Conservation (phyloP, 192 early-diverging fungal species). For the Blastocladiella britannica region DNA sequence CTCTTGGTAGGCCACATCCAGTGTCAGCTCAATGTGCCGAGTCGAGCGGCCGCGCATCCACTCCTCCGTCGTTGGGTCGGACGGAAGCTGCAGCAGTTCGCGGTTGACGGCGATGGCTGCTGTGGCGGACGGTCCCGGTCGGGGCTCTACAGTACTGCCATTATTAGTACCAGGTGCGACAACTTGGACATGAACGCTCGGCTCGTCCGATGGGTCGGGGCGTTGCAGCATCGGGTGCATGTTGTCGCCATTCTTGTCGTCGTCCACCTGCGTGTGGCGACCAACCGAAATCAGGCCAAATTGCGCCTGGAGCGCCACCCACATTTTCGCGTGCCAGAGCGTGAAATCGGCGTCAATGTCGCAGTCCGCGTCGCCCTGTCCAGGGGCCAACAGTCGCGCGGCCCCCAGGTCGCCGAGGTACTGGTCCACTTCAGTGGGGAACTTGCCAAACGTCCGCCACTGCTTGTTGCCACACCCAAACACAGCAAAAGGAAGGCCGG, state of each 20-base stretch:
- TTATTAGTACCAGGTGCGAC: too few relatives aligned
- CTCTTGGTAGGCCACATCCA: neutral
- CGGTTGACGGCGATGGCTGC: neutral
- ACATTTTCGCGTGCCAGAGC: neutral
- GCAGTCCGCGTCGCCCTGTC: constrained; percentile 21
- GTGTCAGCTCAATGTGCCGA: neutral
- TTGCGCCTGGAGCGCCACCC: neutral
- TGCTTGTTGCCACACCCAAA: constrained; percentile 42
- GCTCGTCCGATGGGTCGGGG: neutral
- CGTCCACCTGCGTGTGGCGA: neutral
- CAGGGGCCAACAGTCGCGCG: constrained; percentile 14
- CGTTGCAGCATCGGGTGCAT: neutral
- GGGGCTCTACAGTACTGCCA: too few relatives aligned
- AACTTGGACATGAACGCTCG: too few relatives aligned
- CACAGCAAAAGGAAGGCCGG: constrained; percentile 22
- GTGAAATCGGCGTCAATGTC: constrained; percentile 6
- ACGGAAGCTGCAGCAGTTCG: neutral
- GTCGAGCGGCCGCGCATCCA: neutral
- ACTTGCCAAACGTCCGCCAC: constrained; percentile 33
- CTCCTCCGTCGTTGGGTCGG: neutral
- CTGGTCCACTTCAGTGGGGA: constrained; percentile 21
- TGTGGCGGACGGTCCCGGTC: neutral
- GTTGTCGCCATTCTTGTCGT: neutral
- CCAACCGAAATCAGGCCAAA: neutral
- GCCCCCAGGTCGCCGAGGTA: constrained; percentile 23